Percentiles rank a stretch among this genome's conserved stretches.
These are phyloP conservation scores for Casuarina glauca DNA, from an alignment of 306 rosid genomes.

Conservation along the genomic window DNA sequence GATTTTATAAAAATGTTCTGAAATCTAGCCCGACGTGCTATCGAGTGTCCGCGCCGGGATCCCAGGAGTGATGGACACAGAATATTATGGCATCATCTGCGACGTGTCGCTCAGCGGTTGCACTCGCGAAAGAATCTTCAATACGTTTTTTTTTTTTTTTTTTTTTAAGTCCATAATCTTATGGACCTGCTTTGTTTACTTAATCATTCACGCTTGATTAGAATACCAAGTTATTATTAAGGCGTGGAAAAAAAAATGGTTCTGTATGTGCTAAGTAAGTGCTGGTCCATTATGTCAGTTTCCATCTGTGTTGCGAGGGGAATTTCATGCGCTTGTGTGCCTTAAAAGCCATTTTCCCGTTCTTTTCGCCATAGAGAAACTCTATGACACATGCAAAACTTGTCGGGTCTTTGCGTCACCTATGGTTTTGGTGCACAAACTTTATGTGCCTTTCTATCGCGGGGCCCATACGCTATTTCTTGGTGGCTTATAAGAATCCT, in stretches of 20 bases:
- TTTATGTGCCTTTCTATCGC: no score
- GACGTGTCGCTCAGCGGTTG: no score
- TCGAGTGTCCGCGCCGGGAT: neutral
- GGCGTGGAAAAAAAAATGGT: neutral
- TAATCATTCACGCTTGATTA: neutral
- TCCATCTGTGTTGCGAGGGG: slow-evolving; percentile 1
- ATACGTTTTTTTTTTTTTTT: no score
- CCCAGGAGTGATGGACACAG: neutral
- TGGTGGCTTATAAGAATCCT: neutral
- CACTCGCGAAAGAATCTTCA: no score
- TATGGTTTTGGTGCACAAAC: neutral
- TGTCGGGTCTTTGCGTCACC: neutral
- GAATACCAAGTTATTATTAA: neutral
- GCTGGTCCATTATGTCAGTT: slow-evolving; percentile 8
- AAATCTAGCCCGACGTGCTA: no score
- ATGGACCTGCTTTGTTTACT: neutral
- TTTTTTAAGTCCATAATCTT: no score
- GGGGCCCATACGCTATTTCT: neutral
- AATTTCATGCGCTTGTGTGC: neutral
- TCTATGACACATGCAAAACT: neutral
- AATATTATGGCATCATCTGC: neutral
- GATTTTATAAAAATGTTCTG: no score
- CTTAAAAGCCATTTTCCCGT: neutral
- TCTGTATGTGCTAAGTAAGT: neutral
- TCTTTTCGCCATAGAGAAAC: neutral